Evolutionary conservation across 805 yeast genomes (phyloP), one percentile per base, ranked within the genome.

Genomic region (Candida jianshihensis): DNA sequence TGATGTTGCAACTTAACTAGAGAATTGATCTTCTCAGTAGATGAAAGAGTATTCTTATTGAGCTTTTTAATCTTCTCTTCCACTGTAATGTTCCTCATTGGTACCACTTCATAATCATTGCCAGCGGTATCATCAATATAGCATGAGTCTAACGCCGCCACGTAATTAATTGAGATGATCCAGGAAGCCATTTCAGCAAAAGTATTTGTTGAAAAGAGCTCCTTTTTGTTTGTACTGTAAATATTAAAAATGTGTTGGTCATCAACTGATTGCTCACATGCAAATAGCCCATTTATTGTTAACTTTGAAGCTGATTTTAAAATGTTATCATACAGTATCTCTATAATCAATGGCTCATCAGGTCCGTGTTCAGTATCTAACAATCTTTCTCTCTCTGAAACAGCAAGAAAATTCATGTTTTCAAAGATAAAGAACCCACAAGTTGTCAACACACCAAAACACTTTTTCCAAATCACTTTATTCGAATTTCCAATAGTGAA

Each of bases 91-190:
- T 47, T 54, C 33, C 59, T 48, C 26, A 49, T 44, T 21, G 53
- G 51, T 21, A 48, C 38, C 1, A 50, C 44, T 28, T 54, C 68
- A 31, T 40, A 36, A 29, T 42, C 33, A 13, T 31, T 20, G 19
- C 29, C 24, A 6, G 25, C n/a, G 6, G 33, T 36, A 11, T 37
- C 34, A 26, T 46, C 59, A 46, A 59, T 34, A 7, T 44, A 40
- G 34, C 68, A 64, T 2, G 68, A 57, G 26, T 65, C 66, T 37
- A 73, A 53, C 0, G 79, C 64, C 1, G 78, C 66, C 7, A 73
- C 59, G 43, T 63, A 69, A 44, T 78, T 77, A 47, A 78, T 72
- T 7, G 71, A 55, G 24, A 61, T 63, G 27, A 79, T 66, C 89
- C 89, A 81, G 17, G 71, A 70, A n/a, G 57, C 49, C 56, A 71